Conservation (phyloP, 805 yeast species). For the Crinitomyces ghanaensis region DNA sequence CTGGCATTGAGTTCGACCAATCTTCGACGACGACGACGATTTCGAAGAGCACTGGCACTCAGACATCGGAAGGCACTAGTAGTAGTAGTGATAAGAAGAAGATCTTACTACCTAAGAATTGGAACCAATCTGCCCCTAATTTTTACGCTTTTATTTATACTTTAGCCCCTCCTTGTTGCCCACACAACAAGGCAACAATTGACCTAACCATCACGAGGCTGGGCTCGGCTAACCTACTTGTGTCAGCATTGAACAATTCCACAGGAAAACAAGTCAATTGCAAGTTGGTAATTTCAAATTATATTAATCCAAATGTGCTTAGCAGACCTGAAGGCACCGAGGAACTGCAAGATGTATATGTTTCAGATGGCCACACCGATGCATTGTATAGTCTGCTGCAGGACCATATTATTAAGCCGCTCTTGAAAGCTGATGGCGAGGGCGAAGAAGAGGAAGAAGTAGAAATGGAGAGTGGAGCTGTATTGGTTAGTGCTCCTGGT, state of each 20-base stretch:
- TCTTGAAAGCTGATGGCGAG: too few species aligned
- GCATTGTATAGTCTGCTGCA: conserved; percentile 4
- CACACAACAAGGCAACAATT: not conserved
- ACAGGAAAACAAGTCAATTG: conserved; percentile 8
- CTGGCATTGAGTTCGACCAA: not conserved
- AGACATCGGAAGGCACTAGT: not conserved
- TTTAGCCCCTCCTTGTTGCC: conserved; percentile 1
- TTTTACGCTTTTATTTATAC: conserved; percentile 10
- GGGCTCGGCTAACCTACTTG: conserved; percentile 8
- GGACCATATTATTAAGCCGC: conserved; percentile 2
- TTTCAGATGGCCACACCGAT: conserved; percentile 9
- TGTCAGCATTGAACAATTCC: conserved; percentile 6
- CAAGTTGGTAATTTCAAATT: conserved; percentile 7
- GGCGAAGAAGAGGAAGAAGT: too few species aligned
- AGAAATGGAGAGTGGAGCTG: too few species aligned
- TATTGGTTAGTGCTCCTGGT: too few species aligned
- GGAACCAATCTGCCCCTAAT: conserved; percentile 14
- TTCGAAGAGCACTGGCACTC: not conserved
- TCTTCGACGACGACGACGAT: too few species aligned
- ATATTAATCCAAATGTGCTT: conserved; percentile 12
- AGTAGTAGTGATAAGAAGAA: not conserved
- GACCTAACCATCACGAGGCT: conserved; percentile 11
- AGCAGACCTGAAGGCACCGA: conserved; percentile 15
- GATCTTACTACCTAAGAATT: conserved; percentile 1
- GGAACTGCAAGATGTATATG: conserved; percentile 11